Conservation (phyloP, 352 stramenopile genomes). For the Globisporangium solare region DNA sequence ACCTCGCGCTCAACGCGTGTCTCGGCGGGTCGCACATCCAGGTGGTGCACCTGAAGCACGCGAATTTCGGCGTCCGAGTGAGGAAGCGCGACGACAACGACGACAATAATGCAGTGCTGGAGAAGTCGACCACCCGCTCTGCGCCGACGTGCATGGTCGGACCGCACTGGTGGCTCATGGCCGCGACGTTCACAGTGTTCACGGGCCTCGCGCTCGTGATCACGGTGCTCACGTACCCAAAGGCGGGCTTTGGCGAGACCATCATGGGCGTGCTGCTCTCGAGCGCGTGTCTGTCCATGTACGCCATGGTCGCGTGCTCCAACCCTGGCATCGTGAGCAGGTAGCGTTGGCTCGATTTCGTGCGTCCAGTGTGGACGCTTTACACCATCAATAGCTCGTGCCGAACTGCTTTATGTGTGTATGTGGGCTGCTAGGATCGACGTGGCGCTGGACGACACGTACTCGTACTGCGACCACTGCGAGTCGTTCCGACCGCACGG, state of each 20-base stretch:
- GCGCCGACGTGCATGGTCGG: conserved; percentile 58
- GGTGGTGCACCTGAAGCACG: conserved; percentile 46
- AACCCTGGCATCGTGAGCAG: conserved; percentile 64
- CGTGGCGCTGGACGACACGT: conserved; percentile 41
- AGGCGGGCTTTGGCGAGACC: conserved; percentile 36
- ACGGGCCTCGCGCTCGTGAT: conserved; percentile 36
- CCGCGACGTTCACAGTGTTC: conserved; percentile 52
- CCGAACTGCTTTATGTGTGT: too few species aligned
- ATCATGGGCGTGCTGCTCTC: conserved; percentile 53
- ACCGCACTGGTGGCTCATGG: conserved; percentile 77
- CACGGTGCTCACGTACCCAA: conserved; percentile 40
- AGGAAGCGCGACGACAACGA: conserved; percentile 7
- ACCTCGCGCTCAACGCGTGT: not conserved
- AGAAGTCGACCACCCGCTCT: not conserved
- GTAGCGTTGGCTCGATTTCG: conserved; percentile 21
- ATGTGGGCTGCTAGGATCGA: conserved; percentile 8
- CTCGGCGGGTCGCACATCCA: conserved; percentile 21
- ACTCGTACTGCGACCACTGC: conserved; percentile 79
- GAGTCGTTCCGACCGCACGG: conserved; percentile 67
- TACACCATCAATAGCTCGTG: too few species aligned
- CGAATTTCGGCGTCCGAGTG: conserved; percentile 58
- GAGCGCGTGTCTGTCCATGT: conserved; percentile 48
- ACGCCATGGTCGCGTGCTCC: conserved; percentile 68
- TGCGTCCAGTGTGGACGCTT: not conserved
- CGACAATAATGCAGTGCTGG: too few species aligned